A percentile compares a stretch with the other conserved stretches of the same genome.
These are phyloP conservation scores for Pseudocercospora pini-densiflorae DNA, from an alignment of 2,329 filamentous ascomycete genomes.

Conservation along the genomic window DNA sequence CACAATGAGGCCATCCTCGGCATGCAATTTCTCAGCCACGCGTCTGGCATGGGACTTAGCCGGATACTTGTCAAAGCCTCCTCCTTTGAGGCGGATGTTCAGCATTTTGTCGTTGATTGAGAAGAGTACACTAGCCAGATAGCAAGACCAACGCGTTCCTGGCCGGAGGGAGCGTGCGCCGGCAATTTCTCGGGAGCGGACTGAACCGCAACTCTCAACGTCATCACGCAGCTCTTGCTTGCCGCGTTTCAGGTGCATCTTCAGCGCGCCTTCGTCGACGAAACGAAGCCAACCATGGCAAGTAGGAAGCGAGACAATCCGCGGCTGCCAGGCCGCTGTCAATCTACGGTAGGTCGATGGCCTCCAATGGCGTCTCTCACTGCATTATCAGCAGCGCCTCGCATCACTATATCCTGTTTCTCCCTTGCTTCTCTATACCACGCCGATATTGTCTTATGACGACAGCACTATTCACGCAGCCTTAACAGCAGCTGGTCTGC, in stretches of 20 bases:
- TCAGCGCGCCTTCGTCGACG: constrained; percentile 4
- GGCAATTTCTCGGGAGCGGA: not conserved
- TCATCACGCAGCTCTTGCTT: not conserved
- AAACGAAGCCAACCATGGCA: not conserved
- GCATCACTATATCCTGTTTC: constrained; percentile 5
- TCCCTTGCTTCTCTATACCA: constrained; percentile 2
- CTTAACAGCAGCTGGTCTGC: constrained; percentile 9
- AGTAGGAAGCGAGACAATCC: not conserved
- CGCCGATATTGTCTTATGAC: constrained; percentile 10
- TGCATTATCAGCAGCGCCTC: not conserved
- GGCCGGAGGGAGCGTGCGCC: not conserved
- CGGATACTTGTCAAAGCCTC: constrained; percentile 62
- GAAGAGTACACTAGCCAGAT: not conserved
- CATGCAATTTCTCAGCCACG: constrained; percentile 74
- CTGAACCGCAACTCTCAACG: not conserved
- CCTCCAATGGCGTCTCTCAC: not conserved
- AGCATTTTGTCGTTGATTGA: not conserved
- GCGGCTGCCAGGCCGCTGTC: not conserved
- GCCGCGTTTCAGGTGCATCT: not conserved
- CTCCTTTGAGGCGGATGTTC: constrained; percentile 13
- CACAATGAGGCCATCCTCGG: constrained; percentile 74
- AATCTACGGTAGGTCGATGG: not conserved
- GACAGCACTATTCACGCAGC: constrained; percentile 4
- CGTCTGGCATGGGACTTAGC: constrained; percentile 84
- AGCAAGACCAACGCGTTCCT: not conserved